Evolutionary conservation across 768 basidiomycete species (phyloP).

Genomic region (Gautieria morchelliformis): DNA sequence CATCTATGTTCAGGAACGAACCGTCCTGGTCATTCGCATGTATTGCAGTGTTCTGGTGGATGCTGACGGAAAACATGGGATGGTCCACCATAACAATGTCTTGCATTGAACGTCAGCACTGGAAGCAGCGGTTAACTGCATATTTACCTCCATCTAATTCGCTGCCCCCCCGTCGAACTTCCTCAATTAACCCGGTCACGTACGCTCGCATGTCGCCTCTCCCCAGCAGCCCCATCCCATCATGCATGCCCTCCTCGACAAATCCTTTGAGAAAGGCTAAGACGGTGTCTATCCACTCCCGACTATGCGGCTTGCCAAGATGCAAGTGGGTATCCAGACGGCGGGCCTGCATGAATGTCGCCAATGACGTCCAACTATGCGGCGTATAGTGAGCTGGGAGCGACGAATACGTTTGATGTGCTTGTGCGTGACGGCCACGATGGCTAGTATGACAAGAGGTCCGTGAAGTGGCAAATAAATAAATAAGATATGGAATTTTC

Average conservation of each 20-base stretch:
- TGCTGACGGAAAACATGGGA: slow-evolving; percentile 48
- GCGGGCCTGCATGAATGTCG: slow-evolving; percentile 67
- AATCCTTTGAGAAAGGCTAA: slow-evolving; percentile 69
- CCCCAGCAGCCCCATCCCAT: slow-evolving; percentile 44
- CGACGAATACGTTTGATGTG: slow-evolving; percentile 63
- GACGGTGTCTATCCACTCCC: slow-evolving; percentile 73
- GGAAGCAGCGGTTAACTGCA: slow-evolving; percentile 5
- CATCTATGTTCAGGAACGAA: slow-evolving; percentile 44
- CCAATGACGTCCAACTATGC: slow-evolving; percentile 71
- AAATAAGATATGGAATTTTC: slow-evolving; percentile 20
- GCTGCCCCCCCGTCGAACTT: slow-evolving; percentile 39
- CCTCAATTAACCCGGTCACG: slow-evolving; percentile 39
- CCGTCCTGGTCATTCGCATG: slow-evolving; percentile 58
- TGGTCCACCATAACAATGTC: slow-evolving; percentile 65
- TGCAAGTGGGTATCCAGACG: slow-evolving; percentile 59
- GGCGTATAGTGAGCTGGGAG: slow-evolving; percentile 83
- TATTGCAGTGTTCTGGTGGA: slow-evolving; percentile 34
- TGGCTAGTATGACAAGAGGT: slow-evolving; percentile 33
- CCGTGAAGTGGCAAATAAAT: not conserved
- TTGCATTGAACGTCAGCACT: slow-evolving; percentile 19
- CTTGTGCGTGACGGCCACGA: slow-evolving; percentile 51
- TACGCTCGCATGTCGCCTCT: slow-evolving; percentile 39
- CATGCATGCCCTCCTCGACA: slow-evolving; percentile 38
- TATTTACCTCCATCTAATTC: slow-evolving; percentile 46
- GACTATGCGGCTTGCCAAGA: slow-evolving; percentile 49